A percentile compares a stretch with the other conserved stretches of the same genome.
These are phyloP conservation scores for Trametes polyzona DNA, from an alignment of 1,284 basidiomycete genomes.

Conservation along the genomic window DNA sequence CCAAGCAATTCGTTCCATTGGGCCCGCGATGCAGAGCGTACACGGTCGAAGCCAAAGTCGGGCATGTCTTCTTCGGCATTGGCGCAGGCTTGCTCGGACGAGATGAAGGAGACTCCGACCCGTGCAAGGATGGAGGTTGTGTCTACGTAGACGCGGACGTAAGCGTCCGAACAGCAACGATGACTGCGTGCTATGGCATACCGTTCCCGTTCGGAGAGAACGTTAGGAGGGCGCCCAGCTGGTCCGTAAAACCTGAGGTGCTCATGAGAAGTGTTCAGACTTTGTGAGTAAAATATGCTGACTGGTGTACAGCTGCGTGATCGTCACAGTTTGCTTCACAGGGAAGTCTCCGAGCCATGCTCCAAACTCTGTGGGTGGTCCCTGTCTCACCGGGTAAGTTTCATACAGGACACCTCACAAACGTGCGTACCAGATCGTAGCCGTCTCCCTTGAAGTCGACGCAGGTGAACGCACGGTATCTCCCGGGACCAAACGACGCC, in stretches of 20 bases:
- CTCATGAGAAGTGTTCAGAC: background rate
- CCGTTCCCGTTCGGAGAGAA: slow-evolving; percentile 45
- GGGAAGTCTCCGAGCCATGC: slow-evolving; percentile 58
- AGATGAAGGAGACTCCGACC: slow-evolving; percentile 65
- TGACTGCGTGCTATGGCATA: too few species aligned
- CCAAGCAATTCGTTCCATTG: slow-evolving; percentile 62
- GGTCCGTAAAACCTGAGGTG: slow-evolving; percentile 16
- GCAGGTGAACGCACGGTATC: slow-evolving; percentile 62
- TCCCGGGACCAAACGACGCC: slow-evolving; percentile 57
- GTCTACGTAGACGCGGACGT: too few species aligned
- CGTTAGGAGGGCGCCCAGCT: slow-evolving; percentile 56
- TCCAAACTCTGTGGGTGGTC: slow-evolving; percentile 52
- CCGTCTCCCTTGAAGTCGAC: slow-evolving; percentile 63
- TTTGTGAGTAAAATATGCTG: slow-evolving; percentile 29
- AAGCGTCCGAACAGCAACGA: too few species aligned
- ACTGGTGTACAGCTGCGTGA: slow-evolving; percentile 55
- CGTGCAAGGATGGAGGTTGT: slow-evolving; percentile 53
- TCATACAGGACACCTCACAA: too few species aligned
- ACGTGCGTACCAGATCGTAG: slow-evolving; percentile 39
- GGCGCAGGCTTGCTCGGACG: slow-evolving; percentile 57
- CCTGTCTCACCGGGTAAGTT: slow-evolving; percentile 10
- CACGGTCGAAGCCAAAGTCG: slow-evolving; percentile 56
- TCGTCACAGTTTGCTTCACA: slow-evolving; percentile 47
- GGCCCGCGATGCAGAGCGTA: slow-evolving; percentile 45
- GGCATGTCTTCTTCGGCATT: slow-evolving; percentile 68